These are phyloP conservation scores for Guyanaporus albipodus DNA, from an alignment of 768 basidiomycete species.

Conservation along the genomic window DNA sequence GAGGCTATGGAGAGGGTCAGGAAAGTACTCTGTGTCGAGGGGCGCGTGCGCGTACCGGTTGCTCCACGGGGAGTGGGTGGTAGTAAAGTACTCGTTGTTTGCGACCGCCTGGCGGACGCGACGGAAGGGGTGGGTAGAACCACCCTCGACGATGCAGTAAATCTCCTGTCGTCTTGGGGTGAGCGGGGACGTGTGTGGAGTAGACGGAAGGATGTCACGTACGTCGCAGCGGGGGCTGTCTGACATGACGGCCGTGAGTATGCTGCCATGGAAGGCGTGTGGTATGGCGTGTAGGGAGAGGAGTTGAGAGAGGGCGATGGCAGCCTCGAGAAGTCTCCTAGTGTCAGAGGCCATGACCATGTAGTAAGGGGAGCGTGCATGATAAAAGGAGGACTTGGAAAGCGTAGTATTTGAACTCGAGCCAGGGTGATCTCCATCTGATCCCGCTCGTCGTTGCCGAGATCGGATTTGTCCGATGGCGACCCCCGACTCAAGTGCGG, in stretches of 20 bases:
- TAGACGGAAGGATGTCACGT: slow-evolving; percentile 27
- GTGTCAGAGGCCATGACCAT: slow-evolving; percentile 73
- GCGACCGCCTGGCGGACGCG: slow-evolving; percentile 73
- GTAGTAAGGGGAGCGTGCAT: too few relatives aligned
- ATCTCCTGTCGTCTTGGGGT: slow-evolving; percentile 69
- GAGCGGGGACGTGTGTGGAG: slow-evolving; percentile 6
- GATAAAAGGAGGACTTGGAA: slow-evolving; percentile 37
- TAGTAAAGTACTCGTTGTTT: slow-evolving; percentile 59
- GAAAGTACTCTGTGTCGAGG: neutral
- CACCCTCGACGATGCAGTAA: slow-evolving; percentile 77
- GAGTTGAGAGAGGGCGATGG: slow-evolving; percentile 64
- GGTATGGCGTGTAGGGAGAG: slow-evolving; percentile 56
- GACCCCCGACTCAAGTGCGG: slow-evolving; percentile 8
- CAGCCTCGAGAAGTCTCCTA: slow-evolving; percentile 72
- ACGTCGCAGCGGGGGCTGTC: slow-evolving; percentile 65
- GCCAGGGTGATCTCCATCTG: slow-evolving; percentile 28
- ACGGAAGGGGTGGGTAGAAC: slow-evolving; percentile 70
- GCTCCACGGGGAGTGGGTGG: slow-evolving; percentile 79
- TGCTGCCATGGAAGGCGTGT: slow-evolving; percentile 79
- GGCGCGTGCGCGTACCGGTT: slow-evolving; percentile 53
- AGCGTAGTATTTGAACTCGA: slow-evolving; percentile 44
- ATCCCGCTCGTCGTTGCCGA: slow-evolving; percentile 17
- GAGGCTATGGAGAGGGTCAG: slow-evolving; percentile 42
- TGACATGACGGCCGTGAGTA: slow-evolving; percentile 67
- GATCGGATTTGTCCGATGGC: slow-evolving; percentile 28